Conservation (phyloP, 352 stramenopile species). For the Phytophthora pinifolia region DNA sequence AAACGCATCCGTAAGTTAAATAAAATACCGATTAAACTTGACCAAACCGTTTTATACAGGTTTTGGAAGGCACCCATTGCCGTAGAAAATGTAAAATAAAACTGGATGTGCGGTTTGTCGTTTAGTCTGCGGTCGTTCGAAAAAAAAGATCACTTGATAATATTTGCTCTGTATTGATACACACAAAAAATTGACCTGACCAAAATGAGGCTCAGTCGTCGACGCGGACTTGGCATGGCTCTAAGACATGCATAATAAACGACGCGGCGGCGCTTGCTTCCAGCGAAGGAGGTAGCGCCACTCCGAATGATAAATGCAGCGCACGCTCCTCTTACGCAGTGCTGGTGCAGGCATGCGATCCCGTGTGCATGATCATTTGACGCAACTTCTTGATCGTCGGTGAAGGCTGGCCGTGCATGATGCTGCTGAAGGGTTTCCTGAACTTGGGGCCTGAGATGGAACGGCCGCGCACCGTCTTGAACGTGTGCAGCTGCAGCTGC, state of each 20-base stretch:
- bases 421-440: slow-evolving; percentile 56
- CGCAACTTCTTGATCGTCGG: slow-evolving; percentile 73
- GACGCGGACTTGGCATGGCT: slow-evolving; percentile 15
- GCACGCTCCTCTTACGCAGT: slow-evolving; percentile 26
- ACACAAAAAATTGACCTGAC: slow-evolving; percentile 35
- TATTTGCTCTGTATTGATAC: slow-evolving; percentile 30
- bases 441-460: slow-evolving; percentile 40
- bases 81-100: too few relatives aligned
- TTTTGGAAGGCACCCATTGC: background rate
- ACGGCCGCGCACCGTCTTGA: slow-evolving; percentile 52
- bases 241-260: slow-evolving; percentile 40
- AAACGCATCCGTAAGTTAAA: too few relatives aligned
- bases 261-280: slow-evolving; percentile 15
- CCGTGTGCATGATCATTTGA: slow-evolving; percentile 54
- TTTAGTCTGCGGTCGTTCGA: too few relatives aligned
- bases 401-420: slow-evolving; percentile 58
- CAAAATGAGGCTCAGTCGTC: slow-evolving; percentile 16
- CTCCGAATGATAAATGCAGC: slow-evolving; percentile 19
- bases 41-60: background rate
- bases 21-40: too few relatives aligned
- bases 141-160: slow-evolving; percentile 13
- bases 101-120: too few relatives aligned
- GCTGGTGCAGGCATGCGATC: slow-evolving; percentile 36
- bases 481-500: slow-evolving; percentile 54
- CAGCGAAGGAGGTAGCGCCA: slow-evolving; percentile 1